Base-by-base conservation (phyloP, 805 yeast genomes). In the Suhomyces sp. region DNA sequence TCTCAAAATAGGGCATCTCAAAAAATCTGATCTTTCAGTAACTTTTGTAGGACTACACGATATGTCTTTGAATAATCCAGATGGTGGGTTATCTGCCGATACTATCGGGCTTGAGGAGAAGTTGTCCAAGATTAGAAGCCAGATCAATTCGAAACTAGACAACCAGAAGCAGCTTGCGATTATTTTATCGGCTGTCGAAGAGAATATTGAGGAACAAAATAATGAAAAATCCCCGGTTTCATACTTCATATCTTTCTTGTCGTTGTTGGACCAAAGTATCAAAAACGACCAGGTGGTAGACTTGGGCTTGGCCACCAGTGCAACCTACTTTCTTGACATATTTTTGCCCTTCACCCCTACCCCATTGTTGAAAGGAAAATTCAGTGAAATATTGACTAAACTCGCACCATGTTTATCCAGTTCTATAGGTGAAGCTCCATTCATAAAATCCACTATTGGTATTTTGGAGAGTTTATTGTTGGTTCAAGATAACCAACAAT, bases 121-220 rank as follows among this genome's bases (percentile, higher is more conserved):
- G 64, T 70, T 90, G 44, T 77, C 82, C 54, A 83, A 83, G 64
- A 84, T 92, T 59, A 81, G 97, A 67, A 60, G 75, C 4, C 97
- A 91, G 63, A 72, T 80, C 61, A 79, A 72, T 56, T 90, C 96
- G n/a, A 90, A 90, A 66, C 73, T 92, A 48, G 90, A 87, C 23
- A 89, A 91, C 68, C 97, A 91, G 72, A 88, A 87, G 64, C 90
- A 87, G 65, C 76, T 89, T 57, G 96, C 97, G 7, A 72, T 90
- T 26, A 85, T 93, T 52, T 77, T 94, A 47, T 80, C 87, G 22
- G 96, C 97, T 3, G 92, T 94, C 47, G 99, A 94, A 67, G 97
- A 90, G 60, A 89, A 89, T 60, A 79, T 94, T 44, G 77, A 79
- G 44, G 90, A 85, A 57, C 88, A 86, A 60, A 76, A 78, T 44